Evolutionary conservation across 345 rosid species (phyloP).

Genomic region (Mallotus nudiflorus): DNA sequence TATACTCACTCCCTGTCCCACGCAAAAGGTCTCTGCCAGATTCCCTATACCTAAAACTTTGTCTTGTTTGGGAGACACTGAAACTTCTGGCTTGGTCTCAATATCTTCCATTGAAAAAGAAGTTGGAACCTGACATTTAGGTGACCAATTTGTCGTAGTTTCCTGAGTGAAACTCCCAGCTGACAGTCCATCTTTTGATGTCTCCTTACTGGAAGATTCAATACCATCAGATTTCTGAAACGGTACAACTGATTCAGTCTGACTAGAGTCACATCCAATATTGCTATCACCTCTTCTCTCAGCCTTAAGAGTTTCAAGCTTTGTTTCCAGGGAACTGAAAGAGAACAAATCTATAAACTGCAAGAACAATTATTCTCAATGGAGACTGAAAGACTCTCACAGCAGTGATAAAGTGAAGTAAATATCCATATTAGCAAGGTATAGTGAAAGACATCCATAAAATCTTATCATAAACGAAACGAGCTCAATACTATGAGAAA

Average conservation of each 20-base stretch:
- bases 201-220: conserved; percentile 58
- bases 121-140: conserved; percentile 36
- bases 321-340: conserved; percentile 71
- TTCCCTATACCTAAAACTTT: conserved; percentile 34
- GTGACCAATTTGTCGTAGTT: conserved; percentile 52
- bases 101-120: conserved; percentile 36
- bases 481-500: neutral
- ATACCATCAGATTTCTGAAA: conserved; percentile 52
- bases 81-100: conserved; percentile 41
- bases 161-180: conserved; percentile 83
- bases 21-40: conserved; percentile 34
- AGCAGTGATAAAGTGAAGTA: neutral
- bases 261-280: conserved; percentile 54
- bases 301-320: conserved; percentile 69
- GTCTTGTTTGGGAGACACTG: conserved; percentile 31
- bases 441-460: too few relatives aligned
- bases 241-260: conserved; percentile 58
- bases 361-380: neutral
- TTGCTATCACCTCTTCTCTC: conserved; percentile 42
- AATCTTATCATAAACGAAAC: neutral
- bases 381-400: conserved; percentile 1
- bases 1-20: conserved; percentile 44
- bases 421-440: neutral
- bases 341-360: conserved; percentile 1
- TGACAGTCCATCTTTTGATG: conserved; percentile 64